Base-by-base conservation (phyloP, 2,329 filamentous ascomycete genomes). In the Alternaria arbusti region DNA sequence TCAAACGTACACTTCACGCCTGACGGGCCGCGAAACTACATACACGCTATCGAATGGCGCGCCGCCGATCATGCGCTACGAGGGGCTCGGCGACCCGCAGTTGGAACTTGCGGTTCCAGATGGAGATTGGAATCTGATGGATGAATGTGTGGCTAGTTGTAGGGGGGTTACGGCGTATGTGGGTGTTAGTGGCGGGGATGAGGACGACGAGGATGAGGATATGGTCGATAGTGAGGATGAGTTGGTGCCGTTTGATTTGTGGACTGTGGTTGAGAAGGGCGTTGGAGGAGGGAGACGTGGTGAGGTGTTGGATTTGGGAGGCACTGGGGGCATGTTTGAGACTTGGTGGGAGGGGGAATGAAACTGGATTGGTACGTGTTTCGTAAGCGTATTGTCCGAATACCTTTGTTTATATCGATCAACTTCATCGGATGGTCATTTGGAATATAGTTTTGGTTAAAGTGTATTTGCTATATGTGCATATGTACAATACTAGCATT, bases 91-190 rank as follows among this genome's bases (percentile, higher is more conserved):
- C 0, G 71, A 74, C 20, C 55, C 55, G 8, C 55, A 54, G 1
- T 56, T 73, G 68, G 2, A 26, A 11, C 22, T 54, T 0, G 20
- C 43, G 20, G 11, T 47, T 0, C 63, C 63, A 15, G 59, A 17
- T 6, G 36, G 36, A 10, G 36, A 47, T 17, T 58, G 64, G 23
- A 50, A 52, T n/a, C 8, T 70, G 6, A 3, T 72, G 46, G 69
- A 73, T 59, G 71, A 74, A 47, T 68, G 63, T 59, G 63, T 72
- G 50, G 70, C 59, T 6, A 25, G 49, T 7, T 69, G 63, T 44
- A 60, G 22, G 54, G 68, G 67, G 9, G 25, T 45, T 7, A 52
- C 47, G 43, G 60, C 64, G 8, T 74, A 74, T 63, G 66, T 63
- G 10, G 43, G 26, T 26, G 20, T 26, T 13, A 44, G 32, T 52